These are phyloP conservation scores for Aspergillus proliferans DNA, from an alignment of 2,329 filamentous ascomycete species.

Conservation along the genomic window DNA sequence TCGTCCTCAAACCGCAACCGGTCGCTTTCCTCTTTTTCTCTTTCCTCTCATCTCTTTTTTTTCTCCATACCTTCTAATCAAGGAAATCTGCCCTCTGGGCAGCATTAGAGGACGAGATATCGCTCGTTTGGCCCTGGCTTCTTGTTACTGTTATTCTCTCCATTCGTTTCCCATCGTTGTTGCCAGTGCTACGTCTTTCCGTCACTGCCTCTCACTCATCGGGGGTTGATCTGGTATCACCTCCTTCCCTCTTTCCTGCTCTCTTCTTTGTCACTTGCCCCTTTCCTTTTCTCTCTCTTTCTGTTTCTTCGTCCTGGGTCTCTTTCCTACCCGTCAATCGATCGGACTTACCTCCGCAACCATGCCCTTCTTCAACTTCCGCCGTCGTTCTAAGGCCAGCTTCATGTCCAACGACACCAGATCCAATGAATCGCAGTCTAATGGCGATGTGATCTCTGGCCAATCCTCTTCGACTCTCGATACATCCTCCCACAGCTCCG, in stretches of 20 bases:
- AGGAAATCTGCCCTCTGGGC: too few relatives aligned
- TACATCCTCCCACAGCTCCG: conserved; percentile 54
- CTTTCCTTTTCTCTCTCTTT: background rate
- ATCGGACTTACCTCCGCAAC: conserved; percentile 2
- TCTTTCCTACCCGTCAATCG: background rate
- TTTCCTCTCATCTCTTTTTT: conserved; percentile 2
- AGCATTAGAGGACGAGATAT: too few relatives aligned
- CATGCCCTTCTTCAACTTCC: conserved; percentile 66
- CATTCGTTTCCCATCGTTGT: background rate
- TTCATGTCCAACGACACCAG: conserved; percentile 44
- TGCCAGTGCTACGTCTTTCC: background rate
- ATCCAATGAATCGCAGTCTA: conserved; percentile 37
- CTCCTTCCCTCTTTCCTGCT: background rate
- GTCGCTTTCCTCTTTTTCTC: conserved; percentile 17
- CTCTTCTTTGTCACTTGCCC: background rate
- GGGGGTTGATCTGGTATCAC: conserved; percentile 1
- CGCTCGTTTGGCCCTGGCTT: too few relatives aligned
- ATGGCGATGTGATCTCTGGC: conserved; percentile 57
- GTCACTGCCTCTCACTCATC: background rate
- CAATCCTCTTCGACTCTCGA: conserved; percentile 58
- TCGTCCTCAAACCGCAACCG: conserved; percentile 30
- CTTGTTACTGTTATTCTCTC: background rate
- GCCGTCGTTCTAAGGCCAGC: conserved; percentile 69
- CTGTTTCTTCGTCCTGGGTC: background rate
- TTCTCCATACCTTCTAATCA: conserved; percentile 1